Evolutionary conservation across 2,329 filamentous ascomycete genomes (phyloP).

Genomic region (Pseudogymnoascus pannorum): DNA sequence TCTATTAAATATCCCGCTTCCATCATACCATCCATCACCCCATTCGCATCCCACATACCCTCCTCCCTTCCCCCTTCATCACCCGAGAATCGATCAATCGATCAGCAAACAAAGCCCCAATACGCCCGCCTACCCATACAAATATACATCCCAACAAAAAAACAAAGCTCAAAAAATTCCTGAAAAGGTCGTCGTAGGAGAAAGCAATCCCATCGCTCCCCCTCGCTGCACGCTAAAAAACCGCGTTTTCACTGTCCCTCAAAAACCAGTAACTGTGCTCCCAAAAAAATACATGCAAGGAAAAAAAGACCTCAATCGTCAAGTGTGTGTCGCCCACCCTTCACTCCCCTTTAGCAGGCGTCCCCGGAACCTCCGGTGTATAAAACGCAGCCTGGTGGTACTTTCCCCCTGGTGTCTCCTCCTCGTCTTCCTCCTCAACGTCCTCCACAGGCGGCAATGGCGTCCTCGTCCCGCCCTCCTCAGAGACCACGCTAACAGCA

Average conservation of each 20-base stretch:
- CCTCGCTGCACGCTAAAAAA: neutral
- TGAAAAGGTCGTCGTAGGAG: neutral
- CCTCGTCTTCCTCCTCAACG: constrained; percentile 21
- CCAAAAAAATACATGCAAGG: neutral
- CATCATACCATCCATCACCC: neutral
- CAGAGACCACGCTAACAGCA: constrained; percentile 39
- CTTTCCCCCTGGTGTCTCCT: too few species aligned
- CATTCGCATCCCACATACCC: too few species aligned
- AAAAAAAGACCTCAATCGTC: neutral
- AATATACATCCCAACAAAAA: neutral
- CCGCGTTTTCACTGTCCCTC: neutral
- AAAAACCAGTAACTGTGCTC: too few species aligned
- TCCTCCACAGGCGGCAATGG: constrained; percentile 45
- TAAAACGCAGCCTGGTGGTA: constrained; percentile 24
- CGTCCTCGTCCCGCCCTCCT: constrained; percentile 51
- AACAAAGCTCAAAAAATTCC: too few species aligned
- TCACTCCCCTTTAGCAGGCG: neutral
- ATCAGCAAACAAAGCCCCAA: too few species aligned
- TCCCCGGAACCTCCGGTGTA: constrained; percentile 21
- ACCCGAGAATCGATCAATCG: too few species aligned
- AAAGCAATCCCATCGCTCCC: neutral
- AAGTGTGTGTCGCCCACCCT: neutral
- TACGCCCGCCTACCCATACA: neutral
- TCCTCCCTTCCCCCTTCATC: too few species aligned
- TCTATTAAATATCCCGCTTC: too few species aligned